These are phyloP conservation scores for Calonectria multiphialidica DNA, from an alignment of 2,329 filamentous ascomycete genomes.

Conservation along the genomic window DNA sequence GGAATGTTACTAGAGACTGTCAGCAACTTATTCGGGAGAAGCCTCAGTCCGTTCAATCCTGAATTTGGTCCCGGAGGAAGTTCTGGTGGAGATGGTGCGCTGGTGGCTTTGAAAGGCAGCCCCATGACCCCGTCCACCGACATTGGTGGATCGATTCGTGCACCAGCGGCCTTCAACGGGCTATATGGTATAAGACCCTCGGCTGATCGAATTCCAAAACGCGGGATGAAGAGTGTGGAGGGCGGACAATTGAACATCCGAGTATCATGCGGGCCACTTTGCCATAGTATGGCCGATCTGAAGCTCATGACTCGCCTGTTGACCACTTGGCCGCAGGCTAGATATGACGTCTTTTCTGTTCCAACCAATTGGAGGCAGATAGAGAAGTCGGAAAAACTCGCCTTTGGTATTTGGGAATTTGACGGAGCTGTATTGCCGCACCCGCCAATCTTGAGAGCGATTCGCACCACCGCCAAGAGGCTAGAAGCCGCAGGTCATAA, in stretches of 20 bases:
- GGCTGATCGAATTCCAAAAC: background rate
- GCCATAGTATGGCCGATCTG: background rate
- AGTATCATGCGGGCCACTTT: background rate
- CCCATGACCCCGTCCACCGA: conserved; percentile 48
- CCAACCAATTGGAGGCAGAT: background rate
- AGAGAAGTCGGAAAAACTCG: background rate
- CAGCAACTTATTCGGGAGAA: conserved; percentile 72
- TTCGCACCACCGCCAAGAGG: background rate
- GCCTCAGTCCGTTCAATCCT: conserved; percentile 71
- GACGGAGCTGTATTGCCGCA: background rate
- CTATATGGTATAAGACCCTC: conserved; percentile 23
- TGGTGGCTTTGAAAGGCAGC: conserved; percentile 50
- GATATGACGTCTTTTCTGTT: background rate
- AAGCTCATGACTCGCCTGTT: background rate
- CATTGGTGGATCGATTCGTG: conserved; percentile 47
- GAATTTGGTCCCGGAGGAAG: conserved; percentile 72
- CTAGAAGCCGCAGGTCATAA: background rate
- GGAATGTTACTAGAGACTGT: conserved; percentile 65
- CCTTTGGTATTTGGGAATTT: background rate
- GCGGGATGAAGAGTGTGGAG: background rate
- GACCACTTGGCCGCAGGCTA: background rate
- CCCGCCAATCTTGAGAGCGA: background rate
- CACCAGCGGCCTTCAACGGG: conserved; percentile 47
- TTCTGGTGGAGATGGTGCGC: conserved; percentile 64
- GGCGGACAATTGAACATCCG: background rate